Percentiles rank a stretch among this genome's conserved stretches.
Conservation (phyloP, 1,139 yeast genomes). For the Zygotorulaspora mrakii region DNA sequence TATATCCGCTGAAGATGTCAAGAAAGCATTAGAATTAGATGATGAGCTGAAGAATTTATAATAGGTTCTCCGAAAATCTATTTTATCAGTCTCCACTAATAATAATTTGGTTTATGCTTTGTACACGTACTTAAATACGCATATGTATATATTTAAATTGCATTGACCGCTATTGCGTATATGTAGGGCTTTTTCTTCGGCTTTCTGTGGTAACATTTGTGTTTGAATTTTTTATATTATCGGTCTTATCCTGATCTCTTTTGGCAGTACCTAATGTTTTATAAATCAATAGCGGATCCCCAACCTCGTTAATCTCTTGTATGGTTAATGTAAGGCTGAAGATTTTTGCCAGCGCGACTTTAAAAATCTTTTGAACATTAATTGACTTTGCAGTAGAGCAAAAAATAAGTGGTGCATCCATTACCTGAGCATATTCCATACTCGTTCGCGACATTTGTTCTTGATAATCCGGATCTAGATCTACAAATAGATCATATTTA, state of each 20-base stretch:
- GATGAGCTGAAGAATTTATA: constrained; percentile 28
- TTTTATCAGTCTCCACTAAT: no score
- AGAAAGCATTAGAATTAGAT: constrained; percentile 57
- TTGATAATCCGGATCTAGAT: constrained; percentile 76
- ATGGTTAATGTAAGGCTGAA: constrained; percentile 81
- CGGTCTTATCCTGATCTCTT: constrained; percentile 1
- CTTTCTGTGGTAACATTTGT: constrained; percentile 2
- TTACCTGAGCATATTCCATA: constrained; percentile 80
- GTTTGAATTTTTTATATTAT: background rate
- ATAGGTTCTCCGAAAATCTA: no score
- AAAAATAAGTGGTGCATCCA: constrained; percentile 86
- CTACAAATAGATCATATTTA: constrained; percentile 84
- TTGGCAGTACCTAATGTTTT: constrained; percentile 35
- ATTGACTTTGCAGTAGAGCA: constrained; percentile 92
- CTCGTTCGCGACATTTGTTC: constrained; percentile 82
- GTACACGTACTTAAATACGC: no score
- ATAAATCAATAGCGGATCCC: constrained; percentile 85
- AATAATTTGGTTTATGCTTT: constrained; percentile 34
- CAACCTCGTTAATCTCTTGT: constrained; percentile 77
- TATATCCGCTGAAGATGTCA: constrained; percentile 67
- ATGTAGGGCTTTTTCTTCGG: constrained; percentile 8
- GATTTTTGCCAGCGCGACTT: constrained; percentile 85
- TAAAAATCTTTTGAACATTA: constrained; percentile 91
- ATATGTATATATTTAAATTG: background rate
- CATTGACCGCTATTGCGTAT: background rate